Evolutionary conservation across 495 filamentous ascomycete genomes (phyloP), one percentile per base, ranked within the genome.

Genomic region (Glonium stellatum): DNA sequence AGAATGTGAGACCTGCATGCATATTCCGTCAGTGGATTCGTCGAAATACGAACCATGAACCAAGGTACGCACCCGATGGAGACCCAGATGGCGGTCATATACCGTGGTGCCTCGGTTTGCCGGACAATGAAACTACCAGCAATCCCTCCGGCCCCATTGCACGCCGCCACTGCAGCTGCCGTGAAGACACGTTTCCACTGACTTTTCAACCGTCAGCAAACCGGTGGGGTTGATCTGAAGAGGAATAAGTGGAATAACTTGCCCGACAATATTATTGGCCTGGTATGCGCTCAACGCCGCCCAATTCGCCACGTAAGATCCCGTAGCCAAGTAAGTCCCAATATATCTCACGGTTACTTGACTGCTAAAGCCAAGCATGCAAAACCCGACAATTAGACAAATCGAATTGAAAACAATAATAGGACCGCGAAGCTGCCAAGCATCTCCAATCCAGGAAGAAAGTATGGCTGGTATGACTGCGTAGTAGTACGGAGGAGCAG

Each of bases 221-320:
- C 23, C 57, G 51, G 42, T 22, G 12, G 18, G 27, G 27, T 31
- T 57, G 10, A 48, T 3, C 18, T 23, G 41, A 15, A 13, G 23
- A 34, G 5, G 41, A 11, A 37, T n/a, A 15, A 13, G 23, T 15
- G 5, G 41, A 11, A 37, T n/a, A 48, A 23, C 55, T 39, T 36
- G 56, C 56, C 79, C 83, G 10, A 79, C 80, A 27, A 89, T 80
- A 66, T 89, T 89, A 65, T 84, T 87, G 2, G 83, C 81, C 64
- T 87, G 84, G 62, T 86, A 91, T 0, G 86, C 82, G 63, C 82
- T 88, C 55, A 91, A 72, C 1, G 87, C 88, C 0, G 87, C 87
- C 87, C 88, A 92, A 61, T 92, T 92, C 3, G 80, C 83, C 4
- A 92, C 79, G 63, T 90, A 92, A 0, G 87, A 87, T 0, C 88